Evolutionary conservation across 2,329 filamentous ascomycete species (phyloP), one percentile per base, ranked within the genome.

Genomic region (Beauveria australis): DNA sequence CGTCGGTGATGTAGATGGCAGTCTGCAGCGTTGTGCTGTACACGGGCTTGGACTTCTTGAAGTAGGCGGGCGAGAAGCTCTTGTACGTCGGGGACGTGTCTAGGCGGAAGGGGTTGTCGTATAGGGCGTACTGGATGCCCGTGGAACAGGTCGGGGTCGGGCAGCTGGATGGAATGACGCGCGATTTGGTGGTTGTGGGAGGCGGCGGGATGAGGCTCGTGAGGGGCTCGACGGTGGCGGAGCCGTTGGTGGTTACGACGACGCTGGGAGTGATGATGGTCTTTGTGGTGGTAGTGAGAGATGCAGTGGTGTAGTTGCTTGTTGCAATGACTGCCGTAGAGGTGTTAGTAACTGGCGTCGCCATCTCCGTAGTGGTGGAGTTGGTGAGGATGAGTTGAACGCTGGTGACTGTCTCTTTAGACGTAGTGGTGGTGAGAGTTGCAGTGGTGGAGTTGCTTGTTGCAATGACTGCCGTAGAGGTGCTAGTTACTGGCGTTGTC

Each of bases 1-100:
- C 8, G 16, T 56, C 54, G 18, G 60, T 28, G 40, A 62, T 62
- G 49, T 41, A 62, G 6, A 62, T 59, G 53, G 59, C 44, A 22
- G 48, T 12, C 41, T 59, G 26, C 19, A 53, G 46, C 44, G 48
- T 55, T 19, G 40, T 26, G 53, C 22, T 47, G 47, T 61, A 44
- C 47, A 47, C 48, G 14, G 60, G 60, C 48, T 28, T 18, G 0
- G 53, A 3, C 14, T 26, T 37, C 6, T 54, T 61, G 14, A 61
- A 61, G 60, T 58, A 53, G n/a, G 26, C 22, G 1, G 60, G 54
- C 14, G 43, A 43, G 7, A 61, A 61, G 12, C 26, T 52, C 48
- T 57, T 30, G 48, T 61, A 61, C 10, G 60, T 61, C 1, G n/a
- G 16, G 4, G 60, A 49, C 4, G 14, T 1, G 16, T 61, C 60